Evolutionary conservation across 768 basidiomycete genomes (phyloP).

Genomic region (Suillus spraguei): DNA sequence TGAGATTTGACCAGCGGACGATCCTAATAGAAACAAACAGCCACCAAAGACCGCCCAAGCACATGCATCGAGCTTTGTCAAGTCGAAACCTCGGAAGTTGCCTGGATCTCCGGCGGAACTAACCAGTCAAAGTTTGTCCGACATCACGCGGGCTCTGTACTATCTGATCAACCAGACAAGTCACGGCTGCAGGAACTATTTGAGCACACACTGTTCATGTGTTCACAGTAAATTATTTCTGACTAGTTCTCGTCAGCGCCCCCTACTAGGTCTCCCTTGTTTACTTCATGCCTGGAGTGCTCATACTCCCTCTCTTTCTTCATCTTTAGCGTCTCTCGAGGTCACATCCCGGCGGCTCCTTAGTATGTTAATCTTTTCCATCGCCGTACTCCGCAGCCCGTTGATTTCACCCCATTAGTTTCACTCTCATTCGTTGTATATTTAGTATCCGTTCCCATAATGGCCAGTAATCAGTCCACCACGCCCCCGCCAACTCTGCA

Average conservation of each 20-base stretch:
- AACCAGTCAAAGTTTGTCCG: constrained; percentile 23
- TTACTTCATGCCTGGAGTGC: constrained; percentile 32
- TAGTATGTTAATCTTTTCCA: constrained; percentile 13
- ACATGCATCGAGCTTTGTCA: not conserved
- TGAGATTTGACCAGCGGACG: constrained; percentile 31
- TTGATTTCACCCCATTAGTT: constrained; percentile 17
- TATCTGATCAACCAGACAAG: constrained; percentile 23
- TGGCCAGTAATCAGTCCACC: constrained; percentile 34
- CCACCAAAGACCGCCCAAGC: constrained; percentile 27
- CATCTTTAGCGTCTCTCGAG: constrained; percentile 12
- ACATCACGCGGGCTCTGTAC: constrained; percentile 26
- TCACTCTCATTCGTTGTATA: constrained; percentile 33
- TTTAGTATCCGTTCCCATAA: constrained; percentile 39
- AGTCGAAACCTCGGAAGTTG: constrained; percentile 16
- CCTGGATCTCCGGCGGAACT: constrained; percentile 13
- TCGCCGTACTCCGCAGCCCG: constrained; percentile 9
- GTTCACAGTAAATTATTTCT: constrained; percentile 33
- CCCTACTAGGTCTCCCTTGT: not conserved
- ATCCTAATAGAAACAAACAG: constrained; percentile 33
- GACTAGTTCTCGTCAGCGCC: constrained; percentile 11
- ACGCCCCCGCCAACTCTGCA: constrained; percentile 49
- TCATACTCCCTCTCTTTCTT: constrained; percentile 26
- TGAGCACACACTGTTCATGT: constrained; percentile 29
- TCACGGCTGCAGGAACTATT: constrained; percentile 32
- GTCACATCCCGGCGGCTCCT: constrained; percentile 8